Percentiles rank a stretch among this genome's conserved stretches.
Conservation (phyloP, 352 stramenopile species). For the Pythium insidiosum region DNA sequence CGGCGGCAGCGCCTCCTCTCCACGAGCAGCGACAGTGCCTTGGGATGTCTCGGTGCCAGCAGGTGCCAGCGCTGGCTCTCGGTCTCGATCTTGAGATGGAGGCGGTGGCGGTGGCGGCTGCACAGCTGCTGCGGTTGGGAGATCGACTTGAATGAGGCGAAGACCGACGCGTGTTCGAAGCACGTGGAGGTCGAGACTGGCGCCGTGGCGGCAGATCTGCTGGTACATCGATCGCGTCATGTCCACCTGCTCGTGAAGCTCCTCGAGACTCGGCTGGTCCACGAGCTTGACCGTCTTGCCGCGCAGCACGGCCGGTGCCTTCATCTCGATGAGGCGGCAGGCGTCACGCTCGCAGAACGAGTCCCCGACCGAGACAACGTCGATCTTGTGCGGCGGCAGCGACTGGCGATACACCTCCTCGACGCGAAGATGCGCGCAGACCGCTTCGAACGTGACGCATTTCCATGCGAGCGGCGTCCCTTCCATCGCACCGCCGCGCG, state of each 20-base stretch:
- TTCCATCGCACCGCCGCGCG: too few species aligned
- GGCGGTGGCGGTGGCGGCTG: background rate
- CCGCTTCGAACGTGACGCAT: conserved; percentile 33
- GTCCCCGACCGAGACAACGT: conserved; percentile 54
- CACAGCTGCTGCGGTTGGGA: background rate
- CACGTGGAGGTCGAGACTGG: conserved; percentile 38
- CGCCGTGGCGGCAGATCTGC: conserved; percentile 27
- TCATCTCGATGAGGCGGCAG: conserved; percentile 29
- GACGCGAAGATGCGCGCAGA: conserved; percentile 40
- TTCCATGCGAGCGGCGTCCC: conserved; percentile 46
- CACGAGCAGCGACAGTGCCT: too few species aligned
- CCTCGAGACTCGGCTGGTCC: conserved; percentile 27
- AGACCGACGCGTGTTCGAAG: conserved; percentile 12
- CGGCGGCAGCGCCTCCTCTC: too few species aligned
- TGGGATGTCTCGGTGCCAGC: too few species aligned
- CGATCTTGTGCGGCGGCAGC: conserved; percentile 7
- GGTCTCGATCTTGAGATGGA: background rate
- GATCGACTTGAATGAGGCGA: conserved; percentile 25
- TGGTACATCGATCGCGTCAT: conserved; percentile 27
- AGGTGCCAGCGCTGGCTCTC: too few species aligned
- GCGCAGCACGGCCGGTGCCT: conserved; percentile 21
- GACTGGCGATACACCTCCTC: conserved; percentile 22
- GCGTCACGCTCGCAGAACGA: conserved; percentile 45
- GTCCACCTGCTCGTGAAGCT: conserved; percentile 37
- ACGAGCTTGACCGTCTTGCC: conserved; percentile 54